Evolutionary conservation across 768 basidiomycete species (phyloP), one percentile per base, ranked within the genome.

Genomic region (Tephrocybe sp.): DNA sequence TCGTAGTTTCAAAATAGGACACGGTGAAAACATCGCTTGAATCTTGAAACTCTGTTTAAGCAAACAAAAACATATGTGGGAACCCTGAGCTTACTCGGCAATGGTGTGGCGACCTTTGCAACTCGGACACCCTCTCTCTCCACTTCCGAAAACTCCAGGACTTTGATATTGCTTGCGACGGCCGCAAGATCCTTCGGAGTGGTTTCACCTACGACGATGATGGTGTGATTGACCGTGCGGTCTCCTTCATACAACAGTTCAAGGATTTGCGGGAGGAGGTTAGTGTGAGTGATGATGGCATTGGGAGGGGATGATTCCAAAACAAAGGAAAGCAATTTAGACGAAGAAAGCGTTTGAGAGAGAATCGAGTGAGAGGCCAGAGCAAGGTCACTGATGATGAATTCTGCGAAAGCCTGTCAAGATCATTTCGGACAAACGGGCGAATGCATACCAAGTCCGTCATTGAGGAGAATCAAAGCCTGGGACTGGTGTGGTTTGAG

Each of bases 381-480:
- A 1, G 90, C 90, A 23, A 94, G 75, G 69, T 93, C 91, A 24
- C 82, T 74, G 40, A 93, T 80, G 61, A 93, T 61, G 64, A 88
- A 94, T 69, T 88, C 91, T 90, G 60, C 3, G 25, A 40, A 23
- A 25, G 18, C 34, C 51, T 25, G 28, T 57, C 23, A 40, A 41
- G 14, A 3, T 11, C 8, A 15, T 33, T 17, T 34, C 8, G 12
- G 15, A 15, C 34, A 46, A 32, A 38, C 12, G 15, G 21, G 21
- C 18, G 32, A 48, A 11, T 50, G 36, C 1, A 11, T 57, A 88
- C 91, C 90, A 40, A 93, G 72, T 39, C 86, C 68, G 62, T 93
- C 92, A 56, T 93, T 88, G 34, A 94, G 71, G 21, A 93, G 70
- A 11, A 93, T 67, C n/a, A 93, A 65, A 7, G 88, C 88, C 53